Base-by-base conservation (phyloP, 148 eudicot species). In the Cornus florida region DNA sequence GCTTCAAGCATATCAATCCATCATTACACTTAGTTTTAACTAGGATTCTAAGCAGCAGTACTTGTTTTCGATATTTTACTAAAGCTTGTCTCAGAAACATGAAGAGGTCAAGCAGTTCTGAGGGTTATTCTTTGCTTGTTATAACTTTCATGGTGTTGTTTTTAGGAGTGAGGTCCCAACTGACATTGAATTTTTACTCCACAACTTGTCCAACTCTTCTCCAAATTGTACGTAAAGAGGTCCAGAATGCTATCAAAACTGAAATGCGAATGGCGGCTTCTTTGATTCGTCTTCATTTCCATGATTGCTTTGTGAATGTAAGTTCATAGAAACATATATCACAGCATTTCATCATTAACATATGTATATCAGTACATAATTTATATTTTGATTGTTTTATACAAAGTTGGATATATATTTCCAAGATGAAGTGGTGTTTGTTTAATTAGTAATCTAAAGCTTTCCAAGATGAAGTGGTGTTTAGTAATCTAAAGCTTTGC, bases 211-310 rank as follows among this genome's bases (percentile, higher is more conserved):
- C 98, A 2, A 85, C 84, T 69, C 85, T 92, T 68, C 77, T 82
- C 41, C 78, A 53, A 22, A 75, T 94, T 22, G 94, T 92, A 3
- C 83, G 95, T 9, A 86, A 72, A 73, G 88, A 87, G 81, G 88
- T 94, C 65, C 80, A 50, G 38, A 89, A 50, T 46, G 98, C 98
- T 7, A 73, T 91, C 80, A 90, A 75, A 80, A 70, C 68, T 20
- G 98, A 94, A 78, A 92, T 64, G 75, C 86, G 98, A 74, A 92
- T 92, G 92, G 97, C 95, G 0, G 98, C 98, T 32, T 94, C 97
- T 72, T 80, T 94, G 85, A 90, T 92, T 74, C 89, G 96, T 3
- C 91, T 94, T 68, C 94, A 92, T 73, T 90, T 93, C 77, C 98
- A 94, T 65, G 98, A 94, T 72, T 94, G 98, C 85, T 92, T 92